phyloP scores from a whole-genome alignment of 805 yeast species.

The Yamadazyma takamatsuzukensis region DNA sequence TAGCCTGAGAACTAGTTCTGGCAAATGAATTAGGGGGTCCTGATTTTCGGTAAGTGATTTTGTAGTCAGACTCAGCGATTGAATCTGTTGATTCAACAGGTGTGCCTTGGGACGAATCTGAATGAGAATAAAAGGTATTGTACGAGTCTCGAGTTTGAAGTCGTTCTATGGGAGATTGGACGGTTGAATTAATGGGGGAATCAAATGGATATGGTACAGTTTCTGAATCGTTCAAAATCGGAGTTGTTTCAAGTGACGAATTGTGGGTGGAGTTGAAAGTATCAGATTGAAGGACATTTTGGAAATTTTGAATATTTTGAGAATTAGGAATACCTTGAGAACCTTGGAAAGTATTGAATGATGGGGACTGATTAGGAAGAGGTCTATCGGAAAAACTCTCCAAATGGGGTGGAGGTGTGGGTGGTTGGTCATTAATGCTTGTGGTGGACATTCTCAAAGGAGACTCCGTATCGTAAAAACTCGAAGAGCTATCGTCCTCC shows the following conservation, averaged over 20 bases:
- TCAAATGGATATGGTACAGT: constrained; percentile 16
- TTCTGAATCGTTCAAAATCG: background rate
- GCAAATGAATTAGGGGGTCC: constrained; percentile 2
- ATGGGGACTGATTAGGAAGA: background rate
- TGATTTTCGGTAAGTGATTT: background rate
- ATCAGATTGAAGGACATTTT: no score
- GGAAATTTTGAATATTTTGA: no score
- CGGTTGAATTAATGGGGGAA: constrained; percentile 14
- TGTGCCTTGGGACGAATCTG: background rate
- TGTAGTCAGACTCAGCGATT: background rate
- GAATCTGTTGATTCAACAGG: constrained; percentile 1
- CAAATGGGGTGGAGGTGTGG: no score
- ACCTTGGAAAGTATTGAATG: no score
- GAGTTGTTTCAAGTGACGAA: no score
- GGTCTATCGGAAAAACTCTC: no score
- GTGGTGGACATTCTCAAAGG: constrained; percentile 9
- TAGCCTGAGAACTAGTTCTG: constrained; percentile 9
- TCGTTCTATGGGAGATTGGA: constrained; percentile 5
- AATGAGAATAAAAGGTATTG: background rate
- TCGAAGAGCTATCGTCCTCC: constrained; percentile 7
- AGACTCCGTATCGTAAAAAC: constrained; percentile 12
- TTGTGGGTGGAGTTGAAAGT: no score
- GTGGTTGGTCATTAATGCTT: constrained; percentile 2
- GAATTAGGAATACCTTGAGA: no score
- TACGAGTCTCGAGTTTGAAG: constrained; percentile 2